Evolutionary conservation across 2,329 filamentous ascomycete genomes (phyloP).

Genomic region (Huntiella abstrusa): DNA sequence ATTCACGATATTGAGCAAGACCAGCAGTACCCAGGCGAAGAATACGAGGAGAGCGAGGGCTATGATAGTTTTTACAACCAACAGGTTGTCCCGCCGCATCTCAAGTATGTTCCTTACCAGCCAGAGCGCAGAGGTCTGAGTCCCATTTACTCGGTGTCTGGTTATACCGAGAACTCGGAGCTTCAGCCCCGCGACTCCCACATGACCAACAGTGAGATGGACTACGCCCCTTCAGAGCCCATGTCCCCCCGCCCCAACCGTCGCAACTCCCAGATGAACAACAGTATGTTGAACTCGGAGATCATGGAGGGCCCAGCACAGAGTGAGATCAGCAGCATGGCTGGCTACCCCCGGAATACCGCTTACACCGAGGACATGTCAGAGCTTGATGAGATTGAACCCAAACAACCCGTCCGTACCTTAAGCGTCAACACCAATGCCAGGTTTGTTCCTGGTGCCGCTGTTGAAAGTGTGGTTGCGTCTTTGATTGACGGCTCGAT

Average conservation of each 20-base stretch:
- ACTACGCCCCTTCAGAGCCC: conserved; percentile 37
- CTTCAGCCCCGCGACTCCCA: conserved; percentile 38
- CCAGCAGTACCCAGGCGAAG: conserved; percentile 13
- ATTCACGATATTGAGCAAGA: conserved; percentile 25
- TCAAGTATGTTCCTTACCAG: conserved; percentile 50
- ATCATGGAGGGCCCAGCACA: conserved; percentile 3
- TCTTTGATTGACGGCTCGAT: conserved; percentile 65
- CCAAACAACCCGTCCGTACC: conserved; percentile 51
- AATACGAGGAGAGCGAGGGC: conserved; percentile 6
- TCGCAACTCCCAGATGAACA: conserved; percentile 35
- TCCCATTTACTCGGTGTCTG: conserved; percentile 82
- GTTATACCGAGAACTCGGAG: conserved; percentile 44
- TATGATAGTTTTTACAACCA: conserved; percentile 31
- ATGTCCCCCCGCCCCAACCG: conserved; percentile 32
- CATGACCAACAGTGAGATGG: conserved; percentile 28
- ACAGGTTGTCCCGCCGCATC: conserved; percentile 43
- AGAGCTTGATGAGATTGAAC: conserved; percentile 36
- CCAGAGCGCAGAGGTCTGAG: conserved; percentile 56
- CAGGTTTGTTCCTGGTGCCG: conserved; percentile 53
- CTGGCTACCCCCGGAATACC: conserved; percentile 32
- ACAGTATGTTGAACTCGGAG: conserved; percentile 29
- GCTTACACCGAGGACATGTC: conserved; percentile 30
- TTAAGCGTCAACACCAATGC: conserved; percentile 62
- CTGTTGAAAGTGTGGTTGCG: conserved; percentile 76
- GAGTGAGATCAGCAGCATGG: conserved; percentile 8